These are phyloP conservation scores for Gloeostereum incarnatum DNA, from an alignment of 768 basidiomycete genomes.

Conservation along the genomic window DNA sequence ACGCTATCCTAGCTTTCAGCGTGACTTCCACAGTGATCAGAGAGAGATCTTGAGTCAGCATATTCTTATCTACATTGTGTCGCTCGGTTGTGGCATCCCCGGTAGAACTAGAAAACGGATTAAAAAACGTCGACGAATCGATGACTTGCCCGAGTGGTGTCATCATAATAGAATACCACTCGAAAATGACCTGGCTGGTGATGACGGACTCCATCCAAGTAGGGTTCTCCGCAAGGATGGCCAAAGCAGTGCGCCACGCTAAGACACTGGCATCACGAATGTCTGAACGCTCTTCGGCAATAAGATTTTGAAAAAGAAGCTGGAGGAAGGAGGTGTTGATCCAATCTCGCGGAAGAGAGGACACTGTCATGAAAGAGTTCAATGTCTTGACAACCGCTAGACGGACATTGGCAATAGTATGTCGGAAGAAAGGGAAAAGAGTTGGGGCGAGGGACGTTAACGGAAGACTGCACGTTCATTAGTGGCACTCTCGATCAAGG, in stretches of 20 bases:
- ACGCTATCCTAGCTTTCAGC: slow-evolving; percentile 69
- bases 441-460: slow-evolving; percentile 78
- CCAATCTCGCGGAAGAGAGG: slow-evolving; percentile 74
- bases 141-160: slow-evolving; percentile 80
- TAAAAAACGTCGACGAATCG: slow-evolving; percentile 61
- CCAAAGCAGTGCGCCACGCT: slow-evolving; percentile 68
- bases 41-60: slow-evolving; percentile 84
- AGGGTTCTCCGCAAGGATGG: slow-evolving; percentile 35
- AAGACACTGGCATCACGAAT: slow-evolving; percentile 65
- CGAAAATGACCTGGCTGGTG: slow-evolving; percentile 51
- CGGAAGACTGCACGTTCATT: slow-evolving; percentile 45
- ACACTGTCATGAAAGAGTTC: slow-evolving; percentile 74
- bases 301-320: slow-evolving; percentile 87
- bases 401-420: slow-evolving; percentile 90
- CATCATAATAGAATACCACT: slow-evolving; percentile 87
- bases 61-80: slow-evolving; percentile 95
- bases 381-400: slow-evolving; percentile 88
- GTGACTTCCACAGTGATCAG: slow-evolving; percentile 71
- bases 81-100: slow-evolving; percentile 46
- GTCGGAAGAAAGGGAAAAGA: slow-evolving; percentile 93
- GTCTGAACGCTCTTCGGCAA: slow-evolving; percentile 84
- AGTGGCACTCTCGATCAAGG: background rate
- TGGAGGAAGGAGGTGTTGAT: slow-evolving; percentile 66
- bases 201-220: slow-evolving; percentile 45
- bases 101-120: slow-evolving; percentile 39